Base-by-base conservation (phyloP, 148 eudicot species). In the Suaeda aralocaspica region DNA sequence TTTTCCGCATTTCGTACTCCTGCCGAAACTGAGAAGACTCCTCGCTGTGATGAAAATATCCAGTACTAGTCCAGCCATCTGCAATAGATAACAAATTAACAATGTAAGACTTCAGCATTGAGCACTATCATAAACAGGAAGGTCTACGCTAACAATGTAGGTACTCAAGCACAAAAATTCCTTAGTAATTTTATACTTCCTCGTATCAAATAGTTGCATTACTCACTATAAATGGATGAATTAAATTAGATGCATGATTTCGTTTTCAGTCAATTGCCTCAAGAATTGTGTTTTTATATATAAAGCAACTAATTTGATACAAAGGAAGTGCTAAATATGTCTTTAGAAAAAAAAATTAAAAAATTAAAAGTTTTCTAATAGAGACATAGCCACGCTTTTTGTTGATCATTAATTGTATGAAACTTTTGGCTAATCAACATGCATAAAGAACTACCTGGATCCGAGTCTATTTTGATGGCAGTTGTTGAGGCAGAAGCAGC, bases 1-100 rank as follows among this genome's bases (percentile, higher is more conserved):
- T 81, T 73, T 81, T 88, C 66, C 85, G 77, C 93, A 88, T 84
- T 83, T 88, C 93, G 76, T 79, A 86, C 63, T 88, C 90, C 64
- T 86, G 84, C 67, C 85, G 77, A 61, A 86, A 88, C 33, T 82
- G 72, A 34, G 48, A 76, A 29, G 93, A 79, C 55, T 86, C 87
- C 42, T 84, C 85, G 58, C 82, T 81, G 19, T 82, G 68, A 67
- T 78, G 82, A 61, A 84, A 82, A 65, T 80, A 88, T 21, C 70
- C 87, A 1, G 57, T 50, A 41, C 75, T 76, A 69, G 77, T 82
- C 63, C 67, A 74, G 70, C 78, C 77, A 62, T 78, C 86, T 88
- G 67, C 56, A 34, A 74, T 7, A 69, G 29, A 62, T 13, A 33
- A 60, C 19, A 66, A 24, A 11, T 59, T 19, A 57, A 48, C 15